These are phyloP conservation scores for Thielaviopsis punctulata DNA, from an alignment of 2,329 filamentous ascomycete genomes.

Conservation along the genomic window DNA sequence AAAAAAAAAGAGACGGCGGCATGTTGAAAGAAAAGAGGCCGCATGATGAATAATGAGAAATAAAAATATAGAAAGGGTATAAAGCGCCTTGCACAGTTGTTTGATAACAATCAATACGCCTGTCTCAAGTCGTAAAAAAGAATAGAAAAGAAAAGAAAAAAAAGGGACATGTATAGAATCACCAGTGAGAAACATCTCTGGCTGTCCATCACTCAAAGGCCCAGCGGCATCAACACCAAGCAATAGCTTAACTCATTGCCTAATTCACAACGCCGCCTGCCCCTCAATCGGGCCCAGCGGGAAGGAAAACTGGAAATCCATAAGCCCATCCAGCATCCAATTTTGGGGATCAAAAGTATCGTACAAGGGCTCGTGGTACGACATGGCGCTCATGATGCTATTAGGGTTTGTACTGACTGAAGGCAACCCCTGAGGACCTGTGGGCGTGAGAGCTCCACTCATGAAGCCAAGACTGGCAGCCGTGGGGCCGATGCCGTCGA, in stretches of 20 bases:
- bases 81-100: background rate
- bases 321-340: conserved; percentile 78
- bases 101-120: background rate
- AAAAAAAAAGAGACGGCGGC: background rate
- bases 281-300: conserved; percentile 34
- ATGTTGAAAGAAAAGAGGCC: background rate
- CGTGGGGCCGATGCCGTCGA: conserved; percentile 37
- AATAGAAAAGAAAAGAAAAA: background rate
- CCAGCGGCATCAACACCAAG: too few relatives aligned
- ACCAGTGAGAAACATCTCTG: background rate
- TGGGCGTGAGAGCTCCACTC: conserved; percentile 36
- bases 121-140: background rate
- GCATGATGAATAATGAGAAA: background rate
- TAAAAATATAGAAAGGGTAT: conserved; percentile 1
- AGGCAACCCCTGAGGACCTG: conserved; percentile 25
- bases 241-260: too few relatives aligned
- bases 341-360: conserved; percentile 86
- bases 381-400: conserved; percentile 32
- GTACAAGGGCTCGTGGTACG: conserved; percentile 51
- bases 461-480: conserved; percentile 30
- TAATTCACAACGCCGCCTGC: background rate
- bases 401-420: conserved; percentile 20
- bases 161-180: background rate
- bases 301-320: conserved; percentile 61
- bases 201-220: too few relatives aligned